Evolutionary conservation across 805 yeast genomes (phyloP).

Genomic region (Teunomyces stri): DNA sequence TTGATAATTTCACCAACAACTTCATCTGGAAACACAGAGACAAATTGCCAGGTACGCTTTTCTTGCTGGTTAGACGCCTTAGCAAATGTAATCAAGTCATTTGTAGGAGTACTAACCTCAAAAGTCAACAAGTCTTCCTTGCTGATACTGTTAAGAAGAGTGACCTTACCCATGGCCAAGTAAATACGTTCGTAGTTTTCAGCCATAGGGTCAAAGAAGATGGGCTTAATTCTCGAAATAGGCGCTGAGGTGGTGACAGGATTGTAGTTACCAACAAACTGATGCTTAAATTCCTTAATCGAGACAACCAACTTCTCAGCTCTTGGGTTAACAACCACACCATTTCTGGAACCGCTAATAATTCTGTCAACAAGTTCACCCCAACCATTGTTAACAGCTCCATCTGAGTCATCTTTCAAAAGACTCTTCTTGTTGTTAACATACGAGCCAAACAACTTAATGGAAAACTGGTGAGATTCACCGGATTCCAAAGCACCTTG

Average conservation of each 20-base stretch:
- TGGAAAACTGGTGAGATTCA: constrained; percentile 65
- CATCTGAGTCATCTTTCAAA: constrained; percentile 12
- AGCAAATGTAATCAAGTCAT: constrained; percentile 52
- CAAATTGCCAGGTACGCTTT: constrained; percentile 60
- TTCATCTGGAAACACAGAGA: constrained; percentile 71
- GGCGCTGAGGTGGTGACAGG: constrained; percentile 45
- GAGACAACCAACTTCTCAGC: constrained; percentile 69
- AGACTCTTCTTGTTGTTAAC: constrained; percentile 42
- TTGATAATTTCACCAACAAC: constrained; percentile 68
- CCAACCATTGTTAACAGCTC: constrained; percentile 67
- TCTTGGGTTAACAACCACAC: constrained; percentile 78
- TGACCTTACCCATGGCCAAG: constrained; percentile 53
- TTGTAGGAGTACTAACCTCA: constrained; percentile 51
- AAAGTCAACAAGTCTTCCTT: constrained; percentile 50
- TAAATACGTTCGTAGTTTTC: constrained; percentile 60
- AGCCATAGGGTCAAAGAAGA: constrained; percentile 62
- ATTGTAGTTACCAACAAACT: constrained; percentile 22
- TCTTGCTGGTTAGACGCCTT: constrained; percentile 64
- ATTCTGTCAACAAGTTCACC: constrained; percentile 81
- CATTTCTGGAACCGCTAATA: constrained; percentile 68
- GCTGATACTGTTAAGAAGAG: constrained; percentile 24
- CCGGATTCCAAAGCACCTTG: constrained; percentile 60
- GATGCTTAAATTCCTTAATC: constrained; percentile 68
- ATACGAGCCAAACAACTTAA: constrained; percentile 71
- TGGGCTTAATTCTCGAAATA: constrained; percentile 62